Evolutionary conservation across 306 rosid species (phyloP).

Genomic region (Malus asiatica): DNA sequence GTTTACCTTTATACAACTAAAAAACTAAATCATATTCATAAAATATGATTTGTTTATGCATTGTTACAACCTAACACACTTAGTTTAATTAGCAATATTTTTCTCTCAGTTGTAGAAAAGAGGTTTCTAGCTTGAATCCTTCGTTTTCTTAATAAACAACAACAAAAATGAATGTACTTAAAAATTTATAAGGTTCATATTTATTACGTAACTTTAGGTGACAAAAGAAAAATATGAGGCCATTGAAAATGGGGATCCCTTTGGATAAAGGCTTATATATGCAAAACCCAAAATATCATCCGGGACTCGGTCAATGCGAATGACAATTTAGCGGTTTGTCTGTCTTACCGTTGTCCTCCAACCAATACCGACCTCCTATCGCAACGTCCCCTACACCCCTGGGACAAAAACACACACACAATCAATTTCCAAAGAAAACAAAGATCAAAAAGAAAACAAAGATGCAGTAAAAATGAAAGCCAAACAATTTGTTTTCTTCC

Average conservation of each 20-base stretch:
- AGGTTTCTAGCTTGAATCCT: too few relatives aligned
- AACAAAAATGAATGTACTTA: too few relatives aligned
- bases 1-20: too few relatives aligned
- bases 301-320: background rate
- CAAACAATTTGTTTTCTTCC: background rate
- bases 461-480: background rate
- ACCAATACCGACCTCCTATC: slow-evolving; percentile 8
- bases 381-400: background rate
- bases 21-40: too few relatives aligned
- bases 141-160: too few relatives aligned
- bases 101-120: too few relatives aligned
- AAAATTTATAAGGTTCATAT: too few relatives aligned
- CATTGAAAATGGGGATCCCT: background rate
- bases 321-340: background rate
- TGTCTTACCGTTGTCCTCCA: slow-evolving; percentile 7
- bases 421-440: background rate
- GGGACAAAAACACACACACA: background rate
- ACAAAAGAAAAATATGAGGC: too few relatives aligned
- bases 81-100: too few relatives aligned
- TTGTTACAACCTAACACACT: too few relatives aligned
- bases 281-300: background rate
- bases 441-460: background rate
- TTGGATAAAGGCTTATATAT: background rate
- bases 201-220: too few relatives aligned
- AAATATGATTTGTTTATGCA: too few relatives aligned